Conservation (phyloP, 2,329 filamentous ascomycete species). For the Sporothrix humicola region DNA sequence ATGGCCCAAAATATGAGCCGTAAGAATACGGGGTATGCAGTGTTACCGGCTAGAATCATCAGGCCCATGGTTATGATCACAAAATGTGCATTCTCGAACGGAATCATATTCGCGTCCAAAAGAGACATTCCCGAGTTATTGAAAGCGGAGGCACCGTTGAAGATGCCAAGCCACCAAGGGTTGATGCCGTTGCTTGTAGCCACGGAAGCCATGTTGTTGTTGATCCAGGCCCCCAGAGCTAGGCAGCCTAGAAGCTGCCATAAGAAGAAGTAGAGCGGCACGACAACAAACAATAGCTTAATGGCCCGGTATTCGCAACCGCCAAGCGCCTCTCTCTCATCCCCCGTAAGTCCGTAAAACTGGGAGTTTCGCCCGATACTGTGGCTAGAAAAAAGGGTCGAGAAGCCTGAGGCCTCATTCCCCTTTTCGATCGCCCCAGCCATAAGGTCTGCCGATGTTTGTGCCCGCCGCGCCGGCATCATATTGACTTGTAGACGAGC, state of each 20-base stretch:
- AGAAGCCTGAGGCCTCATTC: neutral
- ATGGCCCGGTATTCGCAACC: slow-evolving; percentile 69
- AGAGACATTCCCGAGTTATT: slow-evolving; percentile 75
- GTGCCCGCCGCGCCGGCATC: neutral
- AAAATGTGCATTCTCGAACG: slow-evolving; percentile 60
- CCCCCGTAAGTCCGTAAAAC: slow-evolving; percentile 58
- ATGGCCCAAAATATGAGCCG: slow-evolving; percentile 63
- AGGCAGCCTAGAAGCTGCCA: slow-evolving; percentile 66
- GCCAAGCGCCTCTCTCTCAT: slow-evolving; percentile 63
- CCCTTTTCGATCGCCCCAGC: neutral
- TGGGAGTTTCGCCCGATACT: slow-evolving; percentile 59
- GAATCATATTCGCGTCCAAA: slow-evolving; percentile 68
- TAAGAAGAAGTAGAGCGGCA: slow-evolving; percentile 64
- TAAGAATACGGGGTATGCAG: slow-evolving; percentile 68
- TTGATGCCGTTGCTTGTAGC: slow-evolving; percentile 63
- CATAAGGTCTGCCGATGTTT: neutral
- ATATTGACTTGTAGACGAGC: slow-evolving; percentile 10
- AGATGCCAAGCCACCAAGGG: slow-evolving; percentile 72
- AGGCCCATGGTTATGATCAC: slow-evolving; percentile 60
- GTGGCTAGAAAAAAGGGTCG: slow-evolving; percentile 46
- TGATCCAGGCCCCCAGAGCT: slow-evolving; percentile 67
- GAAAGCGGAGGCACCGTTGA: slow-evolving; percentile 71
- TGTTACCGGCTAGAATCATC: slow-evolving; percentile 69
- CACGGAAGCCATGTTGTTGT: slow-evolving; percentile 54
- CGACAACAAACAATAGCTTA: slow-evolving; percentile 61